Base-by-base conservation (phyloP, 257 asterid species). In the Leptodermis oblonga region DNA sequence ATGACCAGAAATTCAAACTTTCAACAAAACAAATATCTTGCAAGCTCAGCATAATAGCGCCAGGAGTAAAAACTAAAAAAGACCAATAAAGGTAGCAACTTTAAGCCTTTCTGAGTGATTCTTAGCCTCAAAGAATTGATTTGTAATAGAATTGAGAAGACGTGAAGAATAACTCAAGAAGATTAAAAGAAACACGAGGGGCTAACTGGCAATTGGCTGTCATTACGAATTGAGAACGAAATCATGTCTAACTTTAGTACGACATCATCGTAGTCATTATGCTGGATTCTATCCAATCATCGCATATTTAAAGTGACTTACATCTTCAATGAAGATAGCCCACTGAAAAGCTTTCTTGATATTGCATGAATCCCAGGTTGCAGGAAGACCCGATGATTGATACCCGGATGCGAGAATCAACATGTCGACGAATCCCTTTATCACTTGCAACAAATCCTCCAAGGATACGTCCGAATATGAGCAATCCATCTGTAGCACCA, bases 301-400 rank as follows among this genome's bases (percentile, higher is more conserved):
- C 55, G 5, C 7, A 17, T 10, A 17, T 1, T 9, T 3, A 23
- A 31, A 60, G 15, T 9, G 67, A n/a, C 82, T 74, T 72, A 86
- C 96, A 61, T 86, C 76, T 76, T 86, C 84, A 28, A 91, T 79
- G 67, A 87, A 82, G 64, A 82, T 76, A 56, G 92, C 92, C 96
- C 92, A 91, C 36, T 84, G 86, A 66, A 91, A 84, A 62, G 83
- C 83, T 68, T 76, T 83, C 58, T 72, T 78, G 78, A 85, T 79
- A 76, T 82, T 87, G 41, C 59, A 53, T 25, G 88, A 79, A 71
- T 83, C 86, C 97, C 96, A 91, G 55, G 82, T 82, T 1, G 96
- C 90, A 58, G 71, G 73, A 22, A 73, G 91, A 70, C 95, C 96
- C 37, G 91, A 81, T 22, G 93, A 87, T 69, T 91, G 97, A 73